Percentiles rank a stretch among this genome's conserved stretches.
phyloP scores from a whole-genome alignment of 2,329 filamentous ascomycete species.

The Stachybotrys elegans region DNA sequence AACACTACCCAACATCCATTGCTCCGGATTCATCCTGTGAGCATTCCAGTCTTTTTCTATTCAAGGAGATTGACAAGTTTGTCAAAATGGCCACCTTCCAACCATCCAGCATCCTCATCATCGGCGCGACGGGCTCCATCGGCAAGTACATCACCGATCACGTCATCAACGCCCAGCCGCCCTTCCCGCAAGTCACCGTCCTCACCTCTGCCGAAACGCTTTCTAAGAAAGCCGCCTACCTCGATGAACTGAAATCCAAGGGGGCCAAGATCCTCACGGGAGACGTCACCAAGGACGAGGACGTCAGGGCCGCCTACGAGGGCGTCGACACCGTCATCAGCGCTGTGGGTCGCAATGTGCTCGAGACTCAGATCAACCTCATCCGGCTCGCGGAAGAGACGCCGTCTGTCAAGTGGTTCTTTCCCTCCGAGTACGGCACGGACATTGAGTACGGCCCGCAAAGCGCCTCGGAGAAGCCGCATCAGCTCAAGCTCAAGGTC shows the following conservation, averaged over 20 bases:
- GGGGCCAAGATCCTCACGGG: conserved; percentile 19
- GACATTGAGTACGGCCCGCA: conserved; percentile 57
- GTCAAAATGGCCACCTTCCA: too few species aligned
- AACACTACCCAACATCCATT: too few species aligned
- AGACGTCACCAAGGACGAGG: conserved; percentile 28
- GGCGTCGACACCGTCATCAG: conserved; percentile 62
- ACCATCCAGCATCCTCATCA: conserved; percentile 18
- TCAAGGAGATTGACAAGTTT: too few species aligned
- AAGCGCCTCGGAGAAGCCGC: conserved; percentile 58
- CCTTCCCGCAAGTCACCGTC: conserved; percentile 27
- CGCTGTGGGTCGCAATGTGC: conserved; percentile 57
- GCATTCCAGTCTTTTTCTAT: too few species aligned
- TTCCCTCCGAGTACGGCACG: conserved; percentile 64
- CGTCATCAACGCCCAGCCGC: conserved; percentile 27
- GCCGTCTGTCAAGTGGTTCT: conserved; percentile 54
- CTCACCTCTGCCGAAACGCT: conserved; percentile 21
- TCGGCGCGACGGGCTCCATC: conserved; percentile 37
- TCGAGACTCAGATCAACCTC: conserved; percentile 57
- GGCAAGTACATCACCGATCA: conserved; percentile 34
- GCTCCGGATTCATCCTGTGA: too few species aligned
- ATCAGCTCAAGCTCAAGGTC: conserved; percentile 67
- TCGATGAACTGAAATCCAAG: conserved; percentile 15
- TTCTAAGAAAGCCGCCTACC: conserved; percentile 11
- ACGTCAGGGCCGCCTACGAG: conserved; percentile 54
- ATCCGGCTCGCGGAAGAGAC: conserved; percentile 53